Percentiles rank a stretch among this genome's conserved stretches.
Conservation (phyloP, 1,139 yeast species). For the Geotrichum klebahnii region DNA sequence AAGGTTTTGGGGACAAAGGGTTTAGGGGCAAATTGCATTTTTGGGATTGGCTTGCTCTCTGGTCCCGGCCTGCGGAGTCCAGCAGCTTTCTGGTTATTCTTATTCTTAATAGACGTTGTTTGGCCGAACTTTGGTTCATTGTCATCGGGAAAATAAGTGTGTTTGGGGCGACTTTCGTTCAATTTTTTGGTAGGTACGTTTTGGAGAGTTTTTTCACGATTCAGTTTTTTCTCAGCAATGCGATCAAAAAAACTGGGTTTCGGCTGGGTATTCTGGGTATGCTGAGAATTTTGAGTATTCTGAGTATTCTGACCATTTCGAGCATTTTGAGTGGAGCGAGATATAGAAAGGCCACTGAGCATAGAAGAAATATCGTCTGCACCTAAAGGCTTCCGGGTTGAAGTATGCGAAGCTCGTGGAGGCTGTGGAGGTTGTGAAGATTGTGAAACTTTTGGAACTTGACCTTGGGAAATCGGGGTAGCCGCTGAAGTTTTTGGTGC, state of each 20-base stretch:
- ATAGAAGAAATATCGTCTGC: slow-evolving; percentile 14
- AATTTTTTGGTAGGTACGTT: background rate
- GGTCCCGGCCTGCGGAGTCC: slow-evolving; percentile 3
- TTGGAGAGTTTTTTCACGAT: slow-evolving; percentile 1
- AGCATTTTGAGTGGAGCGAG: background rate
- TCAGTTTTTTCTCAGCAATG: slow-evolving; percentile 1
- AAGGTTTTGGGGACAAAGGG: background rate
- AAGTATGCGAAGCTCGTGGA: too few species aligned
- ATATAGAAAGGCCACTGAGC: slow-evolving; percentile 4
- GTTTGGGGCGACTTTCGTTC: background rate
- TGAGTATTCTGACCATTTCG: background rate
- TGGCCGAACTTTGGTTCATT: slow-evolving; percentile 10
- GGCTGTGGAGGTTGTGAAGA: background rate
- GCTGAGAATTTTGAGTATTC: background rate
- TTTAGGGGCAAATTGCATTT: slow-evolving; percentile 5
- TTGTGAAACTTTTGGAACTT: background rate
- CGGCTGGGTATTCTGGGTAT: background rate
- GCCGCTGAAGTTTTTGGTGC: too few species aligned
- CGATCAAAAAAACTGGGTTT: slow-evolving; percentile 6
- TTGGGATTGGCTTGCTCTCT: slow-evolving; percentile 8
- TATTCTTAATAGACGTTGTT: slow-evolving; percentile 1
- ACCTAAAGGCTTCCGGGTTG: slow-evolving; percentile 6
- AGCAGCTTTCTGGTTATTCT: background rate
- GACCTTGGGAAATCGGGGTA: too few species aligned
- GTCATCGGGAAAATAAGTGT: slow-evolving; percentile 3